Evolutionary conservation across 306 rosid genomes (phyloP), one percentile per base, ranked within the genome.

Genomic region (Rosa chinensis): DNA sequence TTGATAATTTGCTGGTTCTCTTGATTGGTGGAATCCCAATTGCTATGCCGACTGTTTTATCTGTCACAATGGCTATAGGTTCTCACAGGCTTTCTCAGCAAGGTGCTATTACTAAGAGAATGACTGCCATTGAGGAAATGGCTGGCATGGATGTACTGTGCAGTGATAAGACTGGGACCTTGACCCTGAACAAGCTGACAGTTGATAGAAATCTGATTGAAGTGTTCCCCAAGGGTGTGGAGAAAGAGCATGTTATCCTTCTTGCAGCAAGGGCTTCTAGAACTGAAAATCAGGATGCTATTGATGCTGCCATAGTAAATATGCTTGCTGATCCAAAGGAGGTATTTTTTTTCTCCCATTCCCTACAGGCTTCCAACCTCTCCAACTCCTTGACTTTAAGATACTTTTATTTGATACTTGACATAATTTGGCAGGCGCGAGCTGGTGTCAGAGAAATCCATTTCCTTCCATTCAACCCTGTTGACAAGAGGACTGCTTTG

Each of bases 51-150:
- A 96, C 99, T 72, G 99, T 96, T 80, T 84, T 96, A 86, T 96
- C 99, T 72, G 99, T 96, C 81, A 96, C 99, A 32, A 96, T 96
- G 99, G 99, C 99, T 81, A 96, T 96, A 83, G 99, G 99, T 73
- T 96, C 99, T 71, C 99, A 96, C 79, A 89, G 99, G 82, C 99
- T 96, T 12, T 90, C 99, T 52, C 94, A 96, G 78, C 99, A 96
- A 86, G 99, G 99, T 66, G 99, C 99, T 49, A 96, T 96, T 37
- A 96, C 99, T 78, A 96, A 96, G 70, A 74, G 99, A 70, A 96
- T 96, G 99, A 96, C 99, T 23, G 99, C 99, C 68, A 96, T 96
- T 79, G 99, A 96, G 85, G 99, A 96, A 90, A 96, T 96, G 99
- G 99, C 99, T 39, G 99, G 99, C 72, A 96, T 96, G 99, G 98